Percentiles rank a stretch among this genome's conserved stretches.
Conservation (phyloP, 176 grass and related monocot genomes). For the Cocos nucifera region DNA sequence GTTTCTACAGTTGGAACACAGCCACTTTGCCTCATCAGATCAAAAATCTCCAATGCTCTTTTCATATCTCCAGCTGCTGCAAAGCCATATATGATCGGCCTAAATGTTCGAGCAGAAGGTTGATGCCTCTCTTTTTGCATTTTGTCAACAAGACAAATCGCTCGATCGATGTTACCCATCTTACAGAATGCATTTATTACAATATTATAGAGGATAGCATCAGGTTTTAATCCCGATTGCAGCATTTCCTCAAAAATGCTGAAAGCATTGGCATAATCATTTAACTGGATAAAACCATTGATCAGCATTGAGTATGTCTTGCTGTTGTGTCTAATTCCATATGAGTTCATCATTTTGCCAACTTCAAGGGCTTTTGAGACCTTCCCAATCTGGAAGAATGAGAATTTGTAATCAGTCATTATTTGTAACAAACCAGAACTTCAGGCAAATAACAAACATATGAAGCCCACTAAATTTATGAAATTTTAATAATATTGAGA, state of each 20-base stretch:
- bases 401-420: not conserved
- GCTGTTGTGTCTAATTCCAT: slow-evolving; percentile 78
- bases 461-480: too few species aligned
- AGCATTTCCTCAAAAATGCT: slow-evolving; percentile 88
- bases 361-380: slow-evolving; percentile 67
- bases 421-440: too few species aligned
- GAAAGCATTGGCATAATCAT: slow-evolving; percentile 93
- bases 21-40: slow-evolving; percentile 68
- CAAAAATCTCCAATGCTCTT: slow-evolving; percentile 66
- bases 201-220: slow-evolving; percentile 85
- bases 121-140: slow-evolving; percentile 75
- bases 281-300: slow-evolving; percentile 86
- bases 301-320: slow-evolving; percentile 99
- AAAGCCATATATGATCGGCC: slow-evolving; percentile 91
- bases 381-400: slow-evolving; percentile 61
- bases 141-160: slow-evolving; percentile 73
- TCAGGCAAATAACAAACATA: too few species aligned
- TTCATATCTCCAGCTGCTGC: slow-evolving; percentile 74
- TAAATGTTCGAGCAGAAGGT: slow-evolving; percentile 81
- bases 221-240: slow-evolving; percentile 66
- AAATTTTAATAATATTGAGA: too few species aligned
- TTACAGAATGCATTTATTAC: slow-evolving; percentile 95
- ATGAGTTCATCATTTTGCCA: slow-evolving; percentile 71
- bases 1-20: slow-evolving; percentile 73
- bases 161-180: slow-evolving; percentile 88